Base-by-base conservation (phyloP, 1,284 basidiomycete genomes). In the Papiliotrema nemorosa region DNA sequence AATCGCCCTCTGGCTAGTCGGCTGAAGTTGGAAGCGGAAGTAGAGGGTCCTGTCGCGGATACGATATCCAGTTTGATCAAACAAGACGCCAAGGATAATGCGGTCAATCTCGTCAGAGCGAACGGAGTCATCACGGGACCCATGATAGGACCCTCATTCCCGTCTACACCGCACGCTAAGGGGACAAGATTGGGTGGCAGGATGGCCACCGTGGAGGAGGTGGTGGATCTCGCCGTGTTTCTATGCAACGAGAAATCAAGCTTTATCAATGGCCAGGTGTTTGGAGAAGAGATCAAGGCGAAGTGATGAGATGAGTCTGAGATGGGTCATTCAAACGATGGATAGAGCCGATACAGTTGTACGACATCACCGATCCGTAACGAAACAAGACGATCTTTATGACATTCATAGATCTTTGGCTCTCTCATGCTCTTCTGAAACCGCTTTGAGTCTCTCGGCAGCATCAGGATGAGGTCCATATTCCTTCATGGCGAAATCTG, bases 391-490 rank as follows among this genome's bases (percentile, higher is more conserved):
- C 29, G 29, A 31, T 31, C 29, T 31, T 31, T 31, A 14, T 14
- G 7, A 31, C 14, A 7, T 31, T 7, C 14, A 7, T 31, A 7
- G 29, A 14, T 31, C 9, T 14, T 14, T 7, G 29, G 7, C 9
- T 14, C 29, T 7, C 29, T 31, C 29, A 14, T 7, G 39, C 20
- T 34, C 13, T 31, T 3, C 38, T 22, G 18, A 12, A 31, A 59
- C 59, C 14, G 33, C 25, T 13, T 13, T 9, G 16, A 67, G 35
- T 22, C 57, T 33, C 51, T 67, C 60, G 2, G 54, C 66, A 9
- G 66, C 66, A 53, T 66, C 64, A 0, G 70, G 70, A 10, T 45
- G 51, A 2, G 70, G 68, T 6, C 69, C 70, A 52, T 69, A 71
- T 13, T 46, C 54, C 9, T 36, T 42, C 69, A 73, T 71, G 1